Evolutionary conservation across 2,329 filamentous ascomycete genomes (phyloP), one percentile per base, ranked within the genome.

Genomic region (Pseudogymnoascus sp.): DNA sequence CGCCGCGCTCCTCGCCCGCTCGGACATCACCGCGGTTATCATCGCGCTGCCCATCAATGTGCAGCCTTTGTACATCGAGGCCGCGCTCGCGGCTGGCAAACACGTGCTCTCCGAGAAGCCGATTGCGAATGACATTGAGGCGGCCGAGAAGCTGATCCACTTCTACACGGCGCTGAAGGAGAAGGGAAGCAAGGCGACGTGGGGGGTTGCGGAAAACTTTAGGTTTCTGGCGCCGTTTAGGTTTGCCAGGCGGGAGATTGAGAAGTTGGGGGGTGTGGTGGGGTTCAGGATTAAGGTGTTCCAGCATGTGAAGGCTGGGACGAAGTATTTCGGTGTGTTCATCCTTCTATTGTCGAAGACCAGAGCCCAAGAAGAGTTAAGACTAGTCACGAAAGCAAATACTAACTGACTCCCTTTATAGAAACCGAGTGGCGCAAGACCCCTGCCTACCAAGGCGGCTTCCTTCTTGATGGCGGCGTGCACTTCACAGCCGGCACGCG

Each of bases 391-490:
- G 16, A 16, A 63, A 25, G 62, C 23, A 36, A 36, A 63, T 19
- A 60, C n/a, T 11, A 16, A 65, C 65, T 64, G 60, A 65, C 65
- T 63, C 4, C n/a, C 5, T 57, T 48, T 37, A 45, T 65, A 72
- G 79, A 81, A 67, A 84, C 81, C 0, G 69, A 75, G 10, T 85
- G 89, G 90, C 85, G 90, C 63, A 88, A 87, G 73, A 81, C 77
- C 63, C 89, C 90, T 1, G 79, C 83, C 62, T 84, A 90, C 72
- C 89, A 92, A 75, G 90, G 90, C 63, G 90, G 90, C 0, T 92
- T 92, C 72, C 74, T 92, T 63, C 82, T 93, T 1, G 90, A 93
- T 71, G 88, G 85, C 13, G 90, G 90, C 48, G 88, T 93, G 25
- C 90, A 93, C 74, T 87, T 84, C 66, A 78, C 86, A 6, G 89